Base-by-base conservation (phyloP, 2,329 filamentous ascomycete species). In the Penicillium aurantiogriseum region DNA sequence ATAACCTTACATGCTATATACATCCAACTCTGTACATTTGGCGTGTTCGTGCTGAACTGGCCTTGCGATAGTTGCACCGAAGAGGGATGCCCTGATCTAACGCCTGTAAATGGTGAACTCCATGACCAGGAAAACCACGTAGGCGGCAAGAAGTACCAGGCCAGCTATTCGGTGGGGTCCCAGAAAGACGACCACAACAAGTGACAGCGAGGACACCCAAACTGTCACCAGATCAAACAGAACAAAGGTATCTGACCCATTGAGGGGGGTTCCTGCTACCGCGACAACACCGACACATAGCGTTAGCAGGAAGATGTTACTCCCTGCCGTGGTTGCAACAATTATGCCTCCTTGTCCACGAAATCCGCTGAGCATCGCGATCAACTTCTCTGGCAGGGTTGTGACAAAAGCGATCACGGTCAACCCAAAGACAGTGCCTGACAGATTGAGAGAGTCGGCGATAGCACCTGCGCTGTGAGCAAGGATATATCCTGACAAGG, bases 271-370 rank as follows among this genome's bases (percentile, higher is more conserved):
- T 13, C 57, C 59, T 3, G 60, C 46, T 2, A 67, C 39, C 4
- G 66, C 67, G 11, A 72, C 57, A 38, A 72, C 39, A 13, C 70
- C 81, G 17, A 77, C 67, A 62, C 81, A 84, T 4, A 84, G 69
- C 2, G 80, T 78, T 17, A 83, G 69, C 33, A 84, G 69, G 63
- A 84, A 85, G 35, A 84, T 80, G 57, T 84, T 84, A 60, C 80
- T 83, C 5, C 81, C 81, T 0, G 77, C 80, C 4, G 80, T 81
- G 44, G 80, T 83, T 0, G 81, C 82, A 6, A 81, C 78, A 9
- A 84, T 65, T 46, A 84, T 81, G 1, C 80, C 80, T 2, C 69
- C 65, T 19, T 83, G 77, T 5, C 79, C 80, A 15, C 77, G 74
- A 11, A 64, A 70, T 17, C 80, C 78, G 57, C 80, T 80, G 25